phyloP scores from a whole-genome alignment of 331 rosid species.

The Cucumis variabilis region DNA sequence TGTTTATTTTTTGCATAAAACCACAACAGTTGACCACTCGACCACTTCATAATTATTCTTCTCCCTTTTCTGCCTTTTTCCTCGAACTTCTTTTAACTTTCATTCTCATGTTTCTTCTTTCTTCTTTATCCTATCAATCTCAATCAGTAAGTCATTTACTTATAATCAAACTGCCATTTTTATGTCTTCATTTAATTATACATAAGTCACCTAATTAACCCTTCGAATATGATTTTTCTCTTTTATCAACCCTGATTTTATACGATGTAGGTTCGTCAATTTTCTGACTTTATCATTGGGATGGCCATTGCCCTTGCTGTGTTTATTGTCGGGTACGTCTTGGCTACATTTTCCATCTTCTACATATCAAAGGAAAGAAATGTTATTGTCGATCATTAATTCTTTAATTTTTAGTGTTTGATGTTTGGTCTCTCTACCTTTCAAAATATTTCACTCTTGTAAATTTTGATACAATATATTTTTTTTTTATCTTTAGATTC shows the following conservation, averaged over 20 bases:
- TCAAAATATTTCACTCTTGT: no score
- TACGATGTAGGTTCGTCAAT: constrained; percentile 53
- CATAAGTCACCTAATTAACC: no score
- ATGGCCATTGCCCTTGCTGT: constrained; percentile 75
- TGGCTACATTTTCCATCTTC: not conserved
- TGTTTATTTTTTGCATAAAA: constrained; percentile 60
- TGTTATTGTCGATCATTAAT: no score
- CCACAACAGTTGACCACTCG: constrained; percentile 61
- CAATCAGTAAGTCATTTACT: constrained; percentile 47
- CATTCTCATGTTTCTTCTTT: constrained; percentile 72
- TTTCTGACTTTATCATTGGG: constrained; percentile 77
- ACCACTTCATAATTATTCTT: constrained; percentile 49
- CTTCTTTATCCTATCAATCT: constrained; percentile 62
- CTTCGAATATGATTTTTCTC: no score
- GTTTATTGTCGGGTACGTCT: constrained; percentile 70
- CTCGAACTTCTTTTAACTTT: constrained; percentile 79
- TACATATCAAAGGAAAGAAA: not conserved
- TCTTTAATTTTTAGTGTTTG: no score
- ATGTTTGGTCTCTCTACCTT: no score
- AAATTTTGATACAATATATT: no score
- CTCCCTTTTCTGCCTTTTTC: constrained; percentile 73
- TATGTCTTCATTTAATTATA: no score
- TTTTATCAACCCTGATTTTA: no score
- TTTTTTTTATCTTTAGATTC: no score
- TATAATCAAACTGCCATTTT: no score